These are phyloP conservation scores for Polyporus arcularius DNA, from an alignment of 768 basidiomycete species.

Conservation along the genomic window DNA sequence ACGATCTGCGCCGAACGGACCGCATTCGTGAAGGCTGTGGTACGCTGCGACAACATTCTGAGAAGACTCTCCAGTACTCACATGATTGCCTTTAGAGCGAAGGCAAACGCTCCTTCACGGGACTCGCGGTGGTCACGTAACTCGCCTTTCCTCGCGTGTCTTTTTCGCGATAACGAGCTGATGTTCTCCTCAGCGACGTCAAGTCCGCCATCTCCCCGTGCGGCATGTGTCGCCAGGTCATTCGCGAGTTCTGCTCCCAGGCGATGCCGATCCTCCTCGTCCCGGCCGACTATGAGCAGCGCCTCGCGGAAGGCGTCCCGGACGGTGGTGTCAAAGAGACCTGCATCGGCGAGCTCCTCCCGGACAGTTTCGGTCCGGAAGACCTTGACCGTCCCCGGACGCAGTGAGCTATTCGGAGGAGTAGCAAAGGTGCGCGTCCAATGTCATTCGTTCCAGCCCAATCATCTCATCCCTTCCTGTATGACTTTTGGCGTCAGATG, in stretches of 20 bases:
- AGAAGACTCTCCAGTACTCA: background rate
- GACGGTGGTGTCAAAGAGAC: conserved; percentile 59
- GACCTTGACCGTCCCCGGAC: conserved; percentile 55
- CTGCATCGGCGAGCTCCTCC: conserved; percentile 74
- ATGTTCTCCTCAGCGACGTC: conserved; percentile 59
- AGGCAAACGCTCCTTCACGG: conserved; percentile 68
- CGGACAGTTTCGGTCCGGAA: conserved; percentile 88
- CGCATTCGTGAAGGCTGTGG: conserved; percentile 91
- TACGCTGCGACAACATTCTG: conserved; percentile 42
- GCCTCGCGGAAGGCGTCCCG: conserved; percentile 37
- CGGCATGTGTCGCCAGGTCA: conserved; percentile 90
- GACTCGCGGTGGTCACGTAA: conserved; percentile 79
- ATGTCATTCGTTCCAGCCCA: too few relatives aligned
- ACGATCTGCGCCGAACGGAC: conserved; percentile 95
- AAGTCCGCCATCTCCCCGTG: conserved; percentile 75
- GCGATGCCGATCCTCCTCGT: conserved; percentile 75
- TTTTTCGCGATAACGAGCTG: background rate
- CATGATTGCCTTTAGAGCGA: conserved; percentile 61
- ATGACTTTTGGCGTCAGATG: too few relatives aligned
- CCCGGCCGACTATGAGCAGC: conserved; percentile 59
- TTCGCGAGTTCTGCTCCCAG: conserved; percentile 81
- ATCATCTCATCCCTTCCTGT: too few relatives aligned
- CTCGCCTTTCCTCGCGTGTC: conserved; percentile 28
- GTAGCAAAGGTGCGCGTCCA: too few relatives aligned
- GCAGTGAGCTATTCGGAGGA: background rate